Evolutionary conservation across 2,329 filamentous ascomycete species (phyloP).

Genomic region (Teratosphaeria gauchensis): DNA sequence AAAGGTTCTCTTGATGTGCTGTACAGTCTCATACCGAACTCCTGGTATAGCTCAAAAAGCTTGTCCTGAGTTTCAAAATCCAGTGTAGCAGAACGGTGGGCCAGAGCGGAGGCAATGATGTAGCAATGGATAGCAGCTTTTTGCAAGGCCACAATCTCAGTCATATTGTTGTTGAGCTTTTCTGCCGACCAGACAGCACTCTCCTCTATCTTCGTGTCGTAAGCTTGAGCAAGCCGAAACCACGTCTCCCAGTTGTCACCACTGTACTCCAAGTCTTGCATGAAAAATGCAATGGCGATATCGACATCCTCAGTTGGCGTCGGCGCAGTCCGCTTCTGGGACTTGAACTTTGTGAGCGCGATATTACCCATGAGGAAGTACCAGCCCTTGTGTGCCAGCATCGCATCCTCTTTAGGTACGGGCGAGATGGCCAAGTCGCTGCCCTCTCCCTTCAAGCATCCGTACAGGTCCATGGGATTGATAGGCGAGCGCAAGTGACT

Average conservation of each 20-base stretch:
- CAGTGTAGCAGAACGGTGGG: conserved; percentile 47
- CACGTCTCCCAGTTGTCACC: conserved; percentile 80
- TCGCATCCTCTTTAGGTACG: conserved; percentile 55
- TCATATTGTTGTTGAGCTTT: conserved; percentile 76
- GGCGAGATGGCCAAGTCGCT: conserved; percentile 58
- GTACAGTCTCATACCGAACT: conserved; percentile 61
- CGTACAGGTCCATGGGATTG: conserved; percentile 69
- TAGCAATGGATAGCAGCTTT: conserved; percentile 73
- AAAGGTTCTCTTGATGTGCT: conserved; percentile 59
- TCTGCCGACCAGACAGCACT: conserved; percentile 80
- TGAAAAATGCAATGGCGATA: conserved; percentile 68
- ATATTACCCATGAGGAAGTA: conserved; percentile 87
- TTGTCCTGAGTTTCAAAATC: conserved; percentile 44
- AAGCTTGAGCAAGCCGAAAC: conserved; percentile 79
- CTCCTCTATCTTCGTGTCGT: conserved; percentile 81
- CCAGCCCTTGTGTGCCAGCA: conserved; percentile 74
- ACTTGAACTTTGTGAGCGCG: conserved; percentile 74
- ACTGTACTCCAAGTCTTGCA: conserved; percentile 73
- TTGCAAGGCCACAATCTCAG: conserved; percentile 65
- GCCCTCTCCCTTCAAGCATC: conserved; percentile 69
- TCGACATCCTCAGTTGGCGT: conserved; percentile 76
- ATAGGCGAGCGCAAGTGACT: conserved; percentile 75
- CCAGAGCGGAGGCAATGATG: conserved; percentile 56
- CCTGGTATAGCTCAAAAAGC: conserved; percentile 56
- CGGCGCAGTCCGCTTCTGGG: conserved; percentile 61